These are phyloP conservation scores for Neurospora tetrasperma DNA, from an alignment of 495 filamentous ascomycete genomes.

Conservation along the genomic window DNA sequence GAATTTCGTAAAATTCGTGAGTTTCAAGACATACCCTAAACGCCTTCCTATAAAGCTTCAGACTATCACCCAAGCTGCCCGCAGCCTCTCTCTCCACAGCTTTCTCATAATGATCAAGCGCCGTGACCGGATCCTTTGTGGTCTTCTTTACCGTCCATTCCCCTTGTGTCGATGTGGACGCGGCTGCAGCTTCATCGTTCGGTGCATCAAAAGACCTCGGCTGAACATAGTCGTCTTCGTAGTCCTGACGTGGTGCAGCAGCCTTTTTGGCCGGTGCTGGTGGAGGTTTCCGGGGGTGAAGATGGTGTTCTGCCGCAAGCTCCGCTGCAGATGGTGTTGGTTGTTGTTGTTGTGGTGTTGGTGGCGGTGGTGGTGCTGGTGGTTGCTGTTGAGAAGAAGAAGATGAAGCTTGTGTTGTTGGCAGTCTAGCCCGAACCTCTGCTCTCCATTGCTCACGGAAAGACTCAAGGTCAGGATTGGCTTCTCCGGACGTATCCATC, in stretches of 20 bases:
- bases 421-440: constrained; percentile 21
- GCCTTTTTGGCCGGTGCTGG: constrained; percentile 9
- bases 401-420: neutral
- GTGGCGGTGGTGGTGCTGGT: constrained; percentile 5
- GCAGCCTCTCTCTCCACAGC: constrained; percentile 80
- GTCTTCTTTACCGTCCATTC: constrained; percentile 11
- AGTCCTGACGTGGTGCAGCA: neutral
- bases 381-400: constrained; percentile 7
- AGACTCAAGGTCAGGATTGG: constrained; percentile 29
- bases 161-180: constrained; percentile 2
- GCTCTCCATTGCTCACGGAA: constrained; percentile 31
- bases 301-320: constrained; percentile 2
- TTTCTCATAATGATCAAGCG: constrained; percentile 85
- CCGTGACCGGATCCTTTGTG: constrained; percentile 54
- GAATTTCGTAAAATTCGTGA: neutral
- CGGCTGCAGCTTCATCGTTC: constrained; percentile 1
- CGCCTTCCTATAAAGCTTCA: constrained; percentile 80
- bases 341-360: constrained; percentile 6
- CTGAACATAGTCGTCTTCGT: constrained; percentile 30
- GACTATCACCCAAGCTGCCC: constrained; percentile 80
- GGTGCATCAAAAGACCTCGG: constrained; percentile 29
- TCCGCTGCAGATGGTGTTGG: constrained; percentile 1
- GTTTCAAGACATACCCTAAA: constrained; percentile 50
- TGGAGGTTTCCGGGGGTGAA: constrained; percentile 6
- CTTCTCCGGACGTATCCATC: constrained; percentile 13